Base-by-base conservation (phyloP, 176 grass and related monocot genomes). In the Elaeis guineensis region DNA sequence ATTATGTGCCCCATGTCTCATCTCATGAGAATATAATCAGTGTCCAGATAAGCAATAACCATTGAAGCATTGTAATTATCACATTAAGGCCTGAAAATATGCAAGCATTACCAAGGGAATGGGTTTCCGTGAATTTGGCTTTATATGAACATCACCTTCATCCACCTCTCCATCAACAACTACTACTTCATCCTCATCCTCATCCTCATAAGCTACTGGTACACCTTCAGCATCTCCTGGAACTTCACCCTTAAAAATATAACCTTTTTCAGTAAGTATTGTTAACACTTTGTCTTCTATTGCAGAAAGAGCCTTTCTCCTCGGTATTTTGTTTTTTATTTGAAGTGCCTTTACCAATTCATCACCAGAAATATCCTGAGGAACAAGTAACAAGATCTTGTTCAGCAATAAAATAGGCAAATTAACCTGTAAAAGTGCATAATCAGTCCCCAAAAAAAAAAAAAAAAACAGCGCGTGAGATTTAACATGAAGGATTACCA, bases 121-220 rank as follows among this genome's bases (percentile, higher is more conserved):
- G 64, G 81, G 71, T 70, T 77, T 91, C 75, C 81, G 85, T 63
- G 61, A 70, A 39, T 82, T 57, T 28, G 84, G 87, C 67, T 97
- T 97, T 71, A 97, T 97, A 63, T 97, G 92, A 78, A 97, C 70
- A 64, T 97, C 92, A 48, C 92, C 92, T 85, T 97, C 87, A 75
- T 97, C 92, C 72, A 97, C 86, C 80, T 91, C 86, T 72, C 92
- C 92, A 83, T 97, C 92, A 22, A 16, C 18, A 29, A 80, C 81
- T 75, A 83, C 70, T 50, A 82, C 65, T 63, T 89, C 93, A 49
- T 97, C 92, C 75, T 91, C 92, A 50, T 97, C 87, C 64, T 88
- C 87, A 17, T 85, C 83, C 71, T 77, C 84, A 25, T 75, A 72
- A 35, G 79, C 55, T 85, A 82, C 83, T 49, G 52, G 74, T 69